Conservation (phyloP, 805 yeast genomes). For the Pichia manshurica region DNA sequence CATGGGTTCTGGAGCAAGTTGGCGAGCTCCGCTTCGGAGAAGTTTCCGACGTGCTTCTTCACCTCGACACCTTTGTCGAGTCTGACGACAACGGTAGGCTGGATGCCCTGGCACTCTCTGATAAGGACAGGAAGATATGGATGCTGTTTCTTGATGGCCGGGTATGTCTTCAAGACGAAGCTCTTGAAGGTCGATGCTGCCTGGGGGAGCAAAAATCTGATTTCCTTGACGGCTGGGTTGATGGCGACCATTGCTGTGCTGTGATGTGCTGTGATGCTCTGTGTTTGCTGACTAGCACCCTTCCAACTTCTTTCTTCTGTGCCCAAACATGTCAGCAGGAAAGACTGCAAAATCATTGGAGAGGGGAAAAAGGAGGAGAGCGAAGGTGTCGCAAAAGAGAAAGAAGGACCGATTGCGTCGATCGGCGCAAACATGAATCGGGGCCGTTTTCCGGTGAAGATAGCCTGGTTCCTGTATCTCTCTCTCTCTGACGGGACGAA, state of each 20-base stretch:
- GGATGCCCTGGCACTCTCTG: conserved; percentile 69
- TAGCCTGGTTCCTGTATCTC: no score
- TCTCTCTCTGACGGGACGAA: no score
- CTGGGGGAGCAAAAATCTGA: conserved; percentile 77
- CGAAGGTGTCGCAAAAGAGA: no score
- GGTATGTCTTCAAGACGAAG: conserved; percentile 59
- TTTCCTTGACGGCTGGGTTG: conserved; percentile 63
- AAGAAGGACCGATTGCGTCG: no score
- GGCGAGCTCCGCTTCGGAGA: conserved; percentile 41
- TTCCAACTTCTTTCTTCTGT: no score
- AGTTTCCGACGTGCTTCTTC: conserved; percentile 43
- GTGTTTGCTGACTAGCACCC: not conserved
- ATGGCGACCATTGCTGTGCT: conserved; percentile 8
- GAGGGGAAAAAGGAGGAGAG: no score
- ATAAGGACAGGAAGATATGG: conserved; percentile 68
- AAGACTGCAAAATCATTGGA: no score
- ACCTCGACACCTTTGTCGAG: conserved; percentile 52
- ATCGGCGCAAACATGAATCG: no score
- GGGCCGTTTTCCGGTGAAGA: no score
- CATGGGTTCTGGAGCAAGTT: conserved; percentile 26
- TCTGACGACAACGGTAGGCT: conserved; percentile 72
- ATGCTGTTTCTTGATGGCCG: conserved; percentile 55
- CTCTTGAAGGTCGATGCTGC: conserved; percentile 61
- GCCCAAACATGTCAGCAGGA: no score
- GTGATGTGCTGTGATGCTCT: no score